phyloP scores from a whole-genome alignment of 257 asterid genomes.

The Scutellaria baicalensis region DNA sequence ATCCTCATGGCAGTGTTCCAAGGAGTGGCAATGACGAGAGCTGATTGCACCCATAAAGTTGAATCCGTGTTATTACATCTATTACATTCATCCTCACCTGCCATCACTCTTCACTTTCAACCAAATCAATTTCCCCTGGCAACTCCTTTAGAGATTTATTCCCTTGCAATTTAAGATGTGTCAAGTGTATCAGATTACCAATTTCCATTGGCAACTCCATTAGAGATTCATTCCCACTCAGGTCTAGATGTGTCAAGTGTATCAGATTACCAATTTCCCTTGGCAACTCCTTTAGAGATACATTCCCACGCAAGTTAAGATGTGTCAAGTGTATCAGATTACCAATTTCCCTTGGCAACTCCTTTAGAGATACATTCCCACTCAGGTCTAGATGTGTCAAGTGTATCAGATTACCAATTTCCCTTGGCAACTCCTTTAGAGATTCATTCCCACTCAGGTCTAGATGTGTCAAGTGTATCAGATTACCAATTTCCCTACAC shows the following conservation, averaged over 20 bases:
- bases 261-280: background rate
- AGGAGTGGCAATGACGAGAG: background rate
- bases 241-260: background rate
- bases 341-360: too few relatives aligned
- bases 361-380: too few relatives aligned
- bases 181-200: background rate
- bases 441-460: too few relatives aligned
- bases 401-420: too few relatives aligned
- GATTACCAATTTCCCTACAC: too few relatives aligned
- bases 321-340: too few relatives aligned
- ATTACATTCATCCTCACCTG: background rate
- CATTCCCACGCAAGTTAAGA: background rate
- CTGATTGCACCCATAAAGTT: background rate
- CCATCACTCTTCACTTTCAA: background rate
- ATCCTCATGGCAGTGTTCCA: constrained; percentile 12
- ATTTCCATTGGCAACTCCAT: background rate
- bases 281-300: background rate
- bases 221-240: too few relatives aligned
- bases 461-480: too few relatives aligned
- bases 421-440: background rate
- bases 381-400: too few relatives aligned
- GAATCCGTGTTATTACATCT: constrained; percentile 6
- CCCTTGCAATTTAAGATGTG: background rate
- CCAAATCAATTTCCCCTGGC: background rate
- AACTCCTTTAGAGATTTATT: background rate